phyloP scores from a whole-genome alignment of 768 basidiomycete species.

The Pleurotus giganteus region DNA sequence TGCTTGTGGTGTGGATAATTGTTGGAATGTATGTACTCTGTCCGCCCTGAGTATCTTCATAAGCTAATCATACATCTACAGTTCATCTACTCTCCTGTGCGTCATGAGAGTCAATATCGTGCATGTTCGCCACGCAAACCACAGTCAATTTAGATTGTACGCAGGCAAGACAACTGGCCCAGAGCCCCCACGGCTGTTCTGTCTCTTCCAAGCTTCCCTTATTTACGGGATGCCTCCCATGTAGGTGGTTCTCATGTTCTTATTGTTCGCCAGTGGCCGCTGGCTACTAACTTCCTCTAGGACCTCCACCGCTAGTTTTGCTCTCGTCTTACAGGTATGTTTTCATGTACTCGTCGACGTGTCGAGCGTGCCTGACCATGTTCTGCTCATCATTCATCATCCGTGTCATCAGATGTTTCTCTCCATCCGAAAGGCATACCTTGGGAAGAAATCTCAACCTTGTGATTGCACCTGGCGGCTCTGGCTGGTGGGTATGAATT shows the following conservation, averaged over 20 bases:
- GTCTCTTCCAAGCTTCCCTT: conserved; percentile 45
- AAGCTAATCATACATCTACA: conserved; percentile 11
- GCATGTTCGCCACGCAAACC: neutral
- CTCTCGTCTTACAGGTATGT: conserved; percentile 41
- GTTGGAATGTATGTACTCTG: conserved; percentile 37
- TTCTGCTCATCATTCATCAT: neutral
- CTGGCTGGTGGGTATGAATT: conserved; percentile 34
- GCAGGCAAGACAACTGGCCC: conserved; percentile 39
- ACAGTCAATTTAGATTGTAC: conserved; percentile 39
- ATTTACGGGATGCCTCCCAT: conserved; percentile 48
- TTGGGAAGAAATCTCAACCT: conserved; percentile 28
- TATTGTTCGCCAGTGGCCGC: neutral
- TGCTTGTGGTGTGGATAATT: conserved; percentile 44
- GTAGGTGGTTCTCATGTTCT: conserved; percentile 24
- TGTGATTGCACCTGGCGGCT: conserved; percentile 30
- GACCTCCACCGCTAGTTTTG: conserved; percentile 37
- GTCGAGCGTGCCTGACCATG: neutral
- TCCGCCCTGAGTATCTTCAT: conserved; percentile 3
- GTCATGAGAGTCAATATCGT: conserved; percentile 11
- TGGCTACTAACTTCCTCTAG: conserved; percentile 20
- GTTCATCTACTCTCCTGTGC: conserved; percentile 41
- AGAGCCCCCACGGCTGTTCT: conserved; percentile 41
- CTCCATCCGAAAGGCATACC: conserved; percentile 34
- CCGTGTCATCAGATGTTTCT: conserved; percentile 39
- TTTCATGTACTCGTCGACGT: neutral